Percentiles rank a stretch among this genome's conserved stretches.
Conservation (phyloP, 345 rosid species). For the Melaleuca alternifolia region DNA sequence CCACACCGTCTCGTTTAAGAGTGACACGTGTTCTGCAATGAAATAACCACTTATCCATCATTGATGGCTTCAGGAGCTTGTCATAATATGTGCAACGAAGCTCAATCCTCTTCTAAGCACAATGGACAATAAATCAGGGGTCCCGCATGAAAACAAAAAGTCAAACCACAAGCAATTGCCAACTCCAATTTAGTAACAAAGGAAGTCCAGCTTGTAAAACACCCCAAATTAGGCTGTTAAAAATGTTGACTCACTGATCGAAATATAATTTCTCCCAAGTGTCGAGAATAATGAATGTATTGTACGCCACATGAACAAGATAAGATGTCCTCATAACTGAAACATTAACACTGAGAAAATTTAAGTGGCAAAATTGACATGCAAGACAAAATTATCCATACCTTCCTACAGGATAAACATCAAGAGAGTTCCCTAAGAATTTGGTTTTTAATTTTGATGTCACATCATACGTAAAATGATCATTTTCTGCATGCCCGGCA, state of each 20-base stretch:
- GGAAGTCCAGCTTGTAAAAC: background rate
- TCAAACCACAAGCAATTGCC: background rate
- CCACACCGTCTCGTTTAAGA: conserved; percentile 58
- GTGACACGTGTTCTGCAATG: conserved; percentile 52
- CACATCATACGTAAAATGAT: conserved; percentile 71
- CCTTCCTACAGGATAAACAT: conserved; percentile 75
- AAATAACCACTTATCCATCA: background rate
- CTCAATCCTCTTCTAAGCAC: background rate
- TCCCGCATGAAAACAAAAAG: background rate
- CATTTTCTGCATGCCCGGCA: conserved; percentile 90
- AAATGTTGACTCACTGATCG: background rate
- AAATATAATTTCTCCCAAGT: background rate
- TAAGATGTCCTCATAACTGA: background rate
- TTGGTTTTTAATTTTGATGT: conserved; percentile 87
- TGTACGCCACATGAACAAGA: background rate
- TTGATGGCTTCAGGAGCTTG: background rate
- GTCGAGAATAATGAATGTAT: background rate
- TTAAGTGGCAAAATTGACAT: background rate
- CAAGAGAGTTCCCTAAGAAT: conserved; percentile 64
- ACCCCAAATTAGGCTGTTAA: background rate
- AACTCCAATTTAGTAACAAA: background rate
- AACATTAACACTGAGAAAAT: background rate
- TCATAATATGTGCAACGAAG: background rate
- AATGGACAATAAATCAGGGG: background rate
- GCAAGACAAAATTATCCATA: conserved; percentile 2